phyloP scores from a whole-genome alignment of 2,329 filamentous ascomycete genomes.

The Blumeria hordei region DNA sequence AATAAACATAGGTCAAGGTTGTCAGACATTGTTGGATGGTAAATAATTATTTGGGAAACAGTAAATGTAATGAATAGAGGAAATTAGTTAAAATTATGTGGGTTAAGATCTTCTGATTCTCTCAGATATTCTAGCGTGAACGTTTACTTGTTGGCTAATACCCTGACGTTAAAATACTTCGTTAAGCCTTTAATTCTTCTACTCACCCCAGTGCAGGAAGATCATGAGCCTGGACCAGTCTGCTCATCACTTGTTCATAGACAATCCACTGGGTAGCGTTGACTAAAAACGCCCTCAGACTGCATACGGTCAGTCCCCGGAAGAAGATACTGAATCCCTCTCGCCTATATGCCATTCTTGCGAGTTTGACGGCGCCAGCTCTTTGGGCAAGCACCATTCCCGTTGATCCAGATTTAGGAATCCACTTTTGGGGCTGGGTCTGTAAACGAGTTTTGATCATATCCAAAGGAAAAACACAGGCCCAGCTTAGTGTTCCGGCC shows the following conservation, averaged over 20 bases:
- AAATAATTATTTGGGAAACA: no score
- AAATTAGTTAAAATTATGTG: no score
- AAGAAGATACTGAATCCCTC: conserved; percentile 43
- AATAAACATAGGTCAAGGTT: no score
- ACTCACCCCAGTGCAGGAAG: no score
- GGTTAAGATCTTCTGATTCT: no score
- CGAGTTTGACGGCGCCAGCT: conserved; percentile 34
- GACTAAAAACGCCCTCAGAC: conserved; percentile 66
- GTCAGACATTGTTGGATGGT: no score
- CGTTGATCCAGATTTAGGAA: background rate
- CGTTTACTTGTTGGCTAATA: no score
- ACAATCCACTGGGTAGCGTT: conserved; percentile 85
- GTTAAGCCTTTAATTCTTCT: background rate
- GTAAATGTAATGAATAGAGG: no score
- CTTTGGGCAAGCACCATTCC: conserved; percentile 6
- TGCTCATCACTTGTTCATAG: conserved; percentile 68
- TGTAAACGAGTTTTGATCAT: conserved; percentile 87
- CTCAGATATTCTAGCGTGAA: no score
- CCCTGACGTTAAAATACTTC: background rate
- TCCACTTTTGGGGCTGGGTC: conserved; percentile 27
- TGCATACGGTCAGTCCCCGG: conserved; percentile 56
- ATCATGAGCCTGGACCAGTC: conserved; percentile 16
- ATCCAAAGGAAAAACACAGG: conserved; percentile 73
- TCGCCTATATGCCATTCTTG: conserved; percentile 37
- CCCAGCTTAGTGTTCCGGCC: conserved; percentile 74